phyloP scores from a whole-genome alignment of 2,329 filamentous ascomycete genomes.

The Fusarium buxicola region DNA sequence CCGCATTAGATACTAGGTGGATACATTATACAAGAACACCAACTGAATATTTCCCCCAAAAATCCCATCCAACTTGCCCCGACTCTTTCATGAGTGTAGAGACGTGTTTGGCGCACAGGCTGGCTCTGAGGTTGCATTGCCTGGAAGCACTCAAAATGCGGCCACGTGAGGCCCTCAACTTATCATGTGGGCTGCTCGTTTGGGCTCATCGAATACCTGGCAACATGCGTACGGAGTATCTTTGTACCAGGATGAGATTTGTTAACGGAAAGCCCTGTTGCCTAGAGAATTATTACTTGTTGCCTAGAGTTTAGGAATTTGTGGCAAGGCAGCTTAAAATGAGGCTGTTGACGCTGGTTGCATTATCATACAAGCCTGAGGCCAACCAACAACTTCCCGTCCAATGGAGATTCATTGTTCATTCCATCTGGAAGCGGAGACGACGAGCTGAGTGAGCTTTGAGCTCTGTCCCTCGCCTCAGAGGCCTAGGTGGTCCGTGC shows the following conservation, averaged over 20 bases:
- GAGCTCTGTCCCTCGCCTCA: no score
- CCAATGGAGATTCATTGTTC: no score
- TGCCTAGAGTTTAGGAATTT: no score
- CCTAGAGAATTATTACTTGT: no score
- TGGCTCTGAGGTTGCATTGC: slow-evolving; percentile 29
- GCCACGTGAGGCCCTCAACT: slow-evolving; percentile 36
- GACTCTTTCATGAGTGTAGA: background rate
- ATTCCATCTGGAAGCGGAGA: no score
- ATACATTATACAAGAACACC: background rate
- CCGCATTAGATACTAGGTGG: no score
- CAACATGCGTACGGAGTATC: no score
- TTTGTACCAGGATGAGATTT: background rate
- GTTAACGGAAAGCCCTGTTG: background rate
- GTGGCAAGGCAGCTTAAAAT: no score
- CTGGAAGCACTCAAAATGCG: slow-evolving; percentile 12
- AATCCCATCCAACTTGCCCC: background rate
- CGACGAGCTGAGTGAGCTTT: no score
- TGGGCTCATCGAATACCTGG: background rate
- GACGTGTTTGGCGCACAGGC: slow-evolving; percentile 27
- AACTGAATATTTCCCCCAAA: background rate
- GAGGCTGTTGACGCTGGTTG: no score
- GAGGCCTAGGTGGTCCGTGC: slow-evolving; percentile 39
- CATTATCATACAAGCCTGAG: no score
- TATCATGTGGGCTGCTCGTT: slow-evolving; percentile 1
- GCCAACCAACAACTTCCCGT: no score